phyloP scores from a whole-genome alignment of 148 eudicot genomes.

The Rhododendron simsii region DNA sequence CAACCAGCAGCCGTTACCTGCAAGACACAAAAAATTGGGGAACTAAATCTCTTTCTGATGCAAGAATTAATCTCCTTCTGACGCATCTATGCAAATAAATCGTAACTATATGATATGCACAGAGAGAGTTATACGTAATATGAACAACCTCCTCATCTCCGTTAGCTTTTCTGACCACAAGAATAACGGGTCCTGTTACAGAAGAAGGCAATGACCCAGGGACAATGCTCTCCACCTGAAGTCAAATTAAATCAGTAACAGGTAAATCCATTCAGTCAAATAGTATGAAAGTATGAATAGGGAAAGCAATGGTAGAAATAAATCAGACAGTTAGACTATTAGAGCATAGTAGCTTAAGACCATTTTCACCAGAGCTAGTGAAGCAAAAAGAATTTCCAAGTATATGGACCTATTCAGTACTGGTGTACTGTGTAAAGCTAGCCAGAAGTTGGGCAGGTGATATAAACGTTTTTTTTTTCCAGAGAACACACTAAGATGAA shows the following conservation, averaged over 20 bases:
- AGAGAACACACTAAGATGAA: background rate
- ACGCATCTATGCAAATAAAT: background rate
- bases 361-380: background rate
- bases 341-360: background rate
- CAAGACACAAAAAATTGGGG: conserved; percentile 6
- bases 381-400: background rate
- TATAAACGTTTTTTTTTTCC: too few relatives aligned
- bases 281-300: background rate
- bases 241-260: background rate
- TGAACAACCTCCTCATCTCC: conserved; percentile 95
- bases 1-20: conserved; percentile 96
- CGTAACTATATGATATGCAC: background rate
- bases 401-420: background rate
- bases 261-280: background rate
- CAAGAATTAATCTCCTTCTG: conserved; percentile 3
- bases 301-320: background rate
- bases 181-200: conserved; percentile 73
- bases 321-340: background rate
- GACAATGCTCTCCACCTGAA: conserved; percentile 75
- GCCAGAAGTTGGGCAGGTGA: background rate
- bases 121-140: background rate
- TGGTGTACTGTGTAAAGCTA: background rate
- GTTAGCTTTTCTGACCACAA: conserved; percentile 82
- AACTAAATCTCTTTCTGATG: conserved; percentile 1
- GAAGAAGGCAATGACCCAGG: conserved; percentile 79